Evolutionary conservation across 768 basidiomycete species (phyloP).

Genomic region (Leccinellum albellum): DNA sequence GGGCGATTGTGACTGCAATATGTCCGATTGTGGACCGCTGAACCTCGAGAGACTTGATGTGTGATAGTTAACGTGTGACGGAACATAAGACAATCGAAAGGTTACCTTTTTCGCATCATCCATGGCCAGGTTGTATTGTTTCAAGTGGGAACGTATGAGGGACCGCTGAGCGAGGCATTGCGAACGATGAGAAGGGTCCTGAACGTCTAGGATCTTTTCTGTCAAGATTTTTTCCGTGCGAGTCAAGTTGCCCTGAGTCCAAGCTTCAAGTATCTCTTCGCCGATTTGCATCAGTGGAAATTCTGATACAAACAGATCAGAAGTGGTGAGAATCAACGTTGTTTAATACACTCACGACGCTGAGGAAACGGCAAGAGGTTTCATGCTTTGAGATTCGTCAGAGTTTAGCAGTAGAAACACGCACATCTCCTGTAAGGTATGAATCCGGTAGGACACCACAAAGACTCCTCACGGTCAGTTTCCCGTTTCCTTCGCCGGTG

Average conservation of each 20-base stretch:
- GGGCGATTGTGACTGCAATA: conserved; percentile 3
- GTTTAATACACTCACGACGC: background rate
- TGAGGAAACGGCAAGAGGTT: too few relatives aligned
- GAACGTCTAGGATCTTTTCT: background rate
- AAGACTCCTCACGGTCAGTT: background rate
- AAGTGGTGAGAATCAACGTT: rapidly evolving
- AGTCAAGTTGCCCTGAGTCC: background rate
- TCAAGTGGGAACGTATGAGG: background rate
- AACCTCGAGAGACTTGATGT: conserved; percentile 2
- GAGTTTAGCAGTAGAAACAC: background rate
- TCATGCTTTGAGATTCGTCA: background rate
- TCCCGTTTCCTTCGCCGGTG: background rate
- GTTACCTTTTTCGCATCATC: conserved; percentile 4
- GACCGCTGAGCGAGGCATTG: background rate
- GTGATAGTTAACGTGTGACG: background rate
- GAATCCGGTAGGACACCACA: background rate
- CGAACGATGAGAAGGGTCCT: background rate
- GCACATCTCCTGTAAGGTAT: background rate
- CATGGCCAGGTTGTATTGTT: background rate
- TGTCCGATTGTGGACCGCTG: conserved; percentile 7
- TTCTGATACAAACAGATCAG: background rate
- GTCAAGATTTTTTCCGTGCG: background rate
- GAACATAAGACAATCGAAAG: rapidly evolving
- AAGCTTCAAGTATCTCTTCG: background rate
- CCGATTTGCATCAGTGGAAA: background rate